A percentile compares a stretch with the other conserved stretches of the same genome.
These are phyloP conservation scores for Rubia peregrina DNA, from an alignment of 305 asterid species.

Conservation along the genomic window DNA sequence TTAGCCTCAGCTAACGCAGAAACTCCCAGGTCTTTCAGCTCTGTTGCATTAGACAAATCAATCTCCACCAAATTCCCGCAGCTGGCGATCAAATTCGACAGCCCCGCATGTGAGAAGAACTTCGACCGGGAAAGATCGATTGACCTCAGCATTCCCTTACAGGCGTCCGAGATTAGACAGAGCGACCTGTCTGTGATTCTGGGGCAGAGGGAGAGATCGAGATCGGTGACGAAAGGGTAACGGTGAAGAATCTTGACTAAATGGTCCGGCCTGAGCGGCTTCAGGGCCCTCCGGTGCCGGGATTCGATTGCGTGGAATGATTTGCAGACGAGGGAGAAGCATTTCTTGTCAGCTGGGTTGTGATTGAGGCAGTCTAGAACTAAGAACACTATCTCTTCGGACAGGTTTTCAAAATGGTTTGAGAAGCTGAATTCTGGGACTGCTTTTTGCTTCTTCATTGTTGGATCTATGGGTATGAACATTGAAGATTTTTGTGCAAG, in stretches of 20 bases:
- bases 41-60: conserved; percentile 73
- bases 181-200: conserved; percentile 53
- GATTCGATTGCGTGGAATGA: conserved; percentile 42
- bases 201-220: conserved; percentile 73
- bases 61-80: conserved; percentile 70
- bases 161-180: conserved; percentile 25
- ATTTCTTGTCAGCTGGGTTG: conserved; percentile 52
- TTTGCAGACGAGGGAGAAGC: conserved; percentile 61
- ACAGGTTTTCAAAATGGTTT: conserved; percentile 57
- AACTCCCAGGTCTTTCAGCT: conserved; percentile 55
- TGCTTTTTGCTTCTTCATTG: conserved; percentile 35
- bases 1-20: conserved; percentile 71
- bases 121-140: conserved; percentile 59
- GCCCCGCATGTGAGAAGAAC: conserved; percentile 49
- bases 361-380: conserved; percentile 58
- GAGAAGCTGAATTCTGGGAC: conserved; percentile 22
- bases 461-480: not conserved
- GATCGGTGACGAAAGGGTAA: conserved; percentile 40
- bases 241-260: conserved; percentile 40
- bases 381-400: conserved; percentile 55
- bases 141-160: conserved; percentile 33
- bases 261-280: conserved; percentile 61
- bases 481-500: not conserved
- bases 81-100: conserved; percentile 49
- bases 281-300: conserved; percentile 31